These are phyloP conservation scores for Rutidosis leptorrhynchoides DNA, from an alignment of 129 eudicot species.

Conservation along the genomic window DNA sequence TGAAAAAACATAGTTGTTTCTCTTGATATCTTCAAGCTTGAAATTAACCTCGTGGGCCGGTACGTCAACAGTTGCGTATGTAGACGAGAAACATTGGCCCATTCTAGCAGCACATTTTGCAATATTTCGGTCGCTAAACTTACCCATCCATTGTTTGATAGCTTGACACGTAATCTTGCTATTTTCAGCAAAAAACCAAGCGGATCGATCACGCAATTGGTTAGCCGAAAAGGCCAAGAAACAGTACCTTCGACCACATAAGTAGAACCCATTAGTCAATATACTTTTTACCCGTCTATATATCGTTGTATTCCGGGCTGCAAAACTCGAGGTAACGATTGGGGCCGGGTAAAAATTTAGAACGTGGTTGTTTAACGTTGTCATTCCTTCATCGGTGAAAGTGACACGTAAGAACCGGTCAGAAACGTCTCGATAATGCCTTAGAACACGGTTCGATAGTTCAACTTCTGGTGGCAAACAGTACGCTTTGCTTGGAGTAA, in stretches of 20 bases:
- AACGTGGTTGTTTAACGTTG: conserved; percentile 41
- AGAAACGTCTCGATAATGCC: conserved; percentile 41
- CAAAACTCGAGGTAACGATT: conserved; percentile 33
- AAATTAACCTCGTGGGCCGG: conserved; percentile 31
- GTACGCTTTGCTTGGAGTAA: conserved; percentile 65
- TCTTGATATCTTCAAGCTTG: conserved; percentile 36
- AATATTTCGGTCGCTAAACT: conserved; percentile 36
- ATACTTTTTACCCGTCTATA: conserved; percentile 52
- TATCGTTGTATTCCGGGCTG: conserved; percentile 45
- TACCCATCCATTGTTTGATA: conserved; percentile 63
- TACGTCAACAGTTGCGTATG: conserved; percentile 71
- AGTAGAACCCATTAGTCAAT: conserved; percentile 41
- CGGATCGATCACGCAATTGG: conserved; percentile 66
- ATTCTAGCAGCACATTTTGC: conserved; percentile 79
- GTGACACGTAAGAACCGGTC: conserved; percentile 67
- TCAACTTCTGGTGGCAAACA: conserved; percentile 68
- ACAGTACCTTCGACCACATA: conserved; percentile 57
- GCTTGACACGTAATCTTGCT: conserved; percentile 13
- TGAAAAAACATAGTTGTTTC: conserved; percentile 56
- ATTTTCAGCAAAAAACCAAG: conserved; percentile 78
- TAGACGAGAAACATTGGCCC: conserved; percentile 80
- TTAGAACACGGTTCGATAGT: conserved; percentile 58
- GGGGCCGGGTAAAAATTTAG: conserved; percentile 50
- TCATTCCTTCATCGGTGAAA: conserved; percentile 78
- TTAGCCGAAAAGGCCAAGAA: conserved; percentile 76